These are phyloP conservation scores for Protomyces pachydermus DNA, from an alignment of 1,139 yeast genomes.

Conservation along the genomic window DNA sequence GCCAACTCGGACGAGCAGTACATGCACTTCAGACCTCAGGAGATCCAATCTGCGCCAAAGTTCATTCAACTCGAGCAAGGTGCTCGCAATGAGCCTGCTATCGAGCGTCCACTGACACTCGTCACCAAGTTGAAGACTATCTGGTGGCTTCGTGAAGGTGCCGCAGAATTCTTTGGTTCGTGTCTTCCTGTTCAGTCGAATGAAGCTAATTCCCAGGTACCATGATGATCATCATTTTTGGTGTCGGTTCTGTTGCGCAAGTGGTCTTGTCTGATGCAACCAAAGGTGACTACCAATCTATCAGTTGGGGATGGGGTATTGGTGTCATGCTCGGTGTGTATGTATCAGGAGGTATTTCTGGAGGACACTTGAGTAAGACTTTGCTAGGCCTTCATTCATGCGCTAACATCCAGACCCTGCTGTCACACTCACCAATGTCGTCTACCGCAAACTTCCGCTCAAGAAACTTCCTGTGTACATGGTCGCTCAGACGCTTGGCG, in stretches of 20 bases:
- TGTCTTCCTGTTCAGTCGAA: neutral
- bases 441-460: constrained; percentile 39
- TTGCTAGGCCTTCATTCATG: neutral
- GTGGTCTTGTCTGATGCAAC: constrained; percentile 39
- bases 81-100: constrained; percentile 2
- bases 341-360: constrained; percentile 37
- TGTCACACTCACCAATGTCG: constrained; percentile 37
- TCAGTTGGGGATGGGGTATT: constrained; percentile 50
- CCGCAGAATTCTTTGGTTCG: constrained; percentile 45
- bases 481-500: constrained; percentile 37
- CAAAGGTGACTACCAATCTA: constrained; percentile 44
- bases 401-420: constrained; percentile 34
- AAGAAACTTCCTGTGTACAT: constrained; percentile 37
- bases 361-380: constrained; percentile 37
- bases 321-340: constrained; percentile 29
- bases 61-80: constrained; percentile 27
- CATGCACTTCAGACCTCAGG: constrained; percentile 24
- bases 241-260: constrained; percentile 20
- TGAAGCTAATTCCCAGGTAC: neutral
- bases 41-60: constrained; percentile 21
- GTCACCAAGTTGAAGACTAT: constrained; percentile 30
- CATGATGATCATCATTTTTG: constrained; percentile 29
- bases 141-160: constrained; percentile 34
- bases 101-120: constrained; percentile 5
- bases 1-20: constrained; percentile 7